phyloP scores from a whole-genome alignment of 129 eudicot species.

The Helianthus tuberosus region DNA sequence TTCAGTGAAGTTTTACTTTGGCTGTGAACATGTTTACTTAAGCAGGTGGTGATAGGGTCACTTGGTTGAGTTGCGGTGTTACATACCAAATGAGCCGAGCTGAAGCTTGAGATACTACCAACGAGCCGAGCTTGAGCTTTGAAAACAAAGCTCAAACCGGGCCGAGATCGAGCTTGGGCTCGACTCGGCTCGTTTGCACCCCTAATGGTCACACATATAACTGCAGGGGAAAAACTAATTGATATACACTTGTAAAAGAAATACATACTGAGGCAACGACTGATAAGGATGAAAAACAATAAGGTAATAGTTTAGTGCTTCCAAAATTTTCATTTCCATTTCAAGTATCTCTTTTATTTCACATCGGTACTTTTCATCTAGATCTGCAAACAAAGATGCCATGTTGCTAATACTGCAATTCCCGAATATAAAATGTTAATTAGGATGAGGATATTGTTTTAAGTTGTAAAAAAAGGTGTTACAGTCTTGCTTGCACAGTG shows the following conservation, averaged over 20 bases:
- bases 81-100: too few species aligned
- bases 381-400: slow-evolving; percentile 47
- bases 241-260: not conserved
- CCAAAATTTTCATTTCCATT: slow-evolving; percentile 98
- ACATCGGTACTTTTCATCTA: slow-evolving; percentile 79
- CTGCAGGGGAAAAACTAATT: not conserved
- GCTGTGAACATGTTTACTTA: too few species aligned
- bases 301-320: slow-evolving; percentile 86
- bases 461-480: slow-evolving; percentile 22
- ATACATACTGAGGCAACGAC: slow-evolving; percentile 81
- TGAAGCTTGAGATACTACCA: not conserved
- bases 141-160: too few species aligned
- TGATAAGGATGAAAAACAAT: slow-evolving; percentile 94
- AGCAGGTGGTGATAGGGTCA: too few species aligned
- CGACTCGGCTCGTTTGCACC: too few species aligned
- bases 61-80: too few species aligned
- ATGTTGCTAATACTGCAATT: slow-evolving; percentile 14
- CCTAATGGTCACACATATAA: not conserved
- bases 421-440: not conserved
- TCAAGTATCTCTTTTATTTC: slow-evolving; percentile 96
- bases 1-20: too few species aligned
- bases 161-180: too few species aligned
- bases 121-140: too few species aligned
- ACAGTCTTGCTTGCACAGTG: slow-evolving; percentile 97
- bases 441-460: not conserved